Evolutionary conservation across 148 eudicot genomes (phyloP), one percentile per base, ranked within the genome.

Genomic region (Vaccinium corymbosum): DNA sequence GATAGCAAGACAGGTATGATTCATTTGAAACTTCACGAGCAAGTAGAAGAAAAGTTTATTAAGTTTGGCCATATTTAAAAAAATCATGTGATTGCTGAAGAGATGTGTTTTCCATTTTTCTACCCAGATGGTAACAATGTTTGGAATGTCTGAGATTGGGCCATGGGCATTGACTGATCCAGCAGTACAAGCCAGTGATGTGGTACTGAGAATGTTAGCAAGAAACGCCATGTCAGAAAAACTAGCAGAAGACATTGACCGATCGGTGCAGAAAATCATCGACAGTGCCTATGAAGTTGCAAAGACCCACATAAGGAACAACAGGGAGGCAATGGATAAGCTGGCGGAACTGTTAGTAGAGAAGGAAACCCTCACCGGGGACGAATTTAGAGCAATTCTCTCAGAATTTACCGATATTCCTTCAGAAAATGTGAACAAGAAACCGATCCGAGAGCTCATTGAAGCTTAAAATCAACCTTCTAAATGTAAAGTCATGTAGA

Each of bases 221-320:
- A 90, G 98, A 84, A 95, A 95, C 77, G 85, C 90, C 48, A 94
- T 95, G 97, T 95, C 95, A 5, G 97, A 95, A 72, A 95, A 92
- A 88, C 95, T 95, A 11, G 97, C 97, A 75, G 90, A 91, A 82
- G 97, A 93, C 83, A 95, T 95, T 29, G 97, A 93, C 83, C 70
- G 71, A 68, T 89, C 93, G 48, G 92, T 92, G 7, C 83, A 87
- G 70, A 57, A 80, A 2, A 94, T 94, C 27, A 83, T 95, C 4
- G 90, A 92, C 9, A 83, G 53, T 0, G 97, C 97, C 14, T 95
- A 94, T 82, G 93, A 90, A 29, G 83, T 91, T 19, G 95, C 98
- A 0, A 95, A 90, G 90, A 85, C 81, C 3, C 93, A 90, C 83
- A 85, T 93, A 81, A 90, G 90, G 88, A 88, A 87, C 90, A 89